phyloP scores from a whole-genome alignment of 192 early-diverging fungal genomes.

The Coemansia sp. region DNA sequence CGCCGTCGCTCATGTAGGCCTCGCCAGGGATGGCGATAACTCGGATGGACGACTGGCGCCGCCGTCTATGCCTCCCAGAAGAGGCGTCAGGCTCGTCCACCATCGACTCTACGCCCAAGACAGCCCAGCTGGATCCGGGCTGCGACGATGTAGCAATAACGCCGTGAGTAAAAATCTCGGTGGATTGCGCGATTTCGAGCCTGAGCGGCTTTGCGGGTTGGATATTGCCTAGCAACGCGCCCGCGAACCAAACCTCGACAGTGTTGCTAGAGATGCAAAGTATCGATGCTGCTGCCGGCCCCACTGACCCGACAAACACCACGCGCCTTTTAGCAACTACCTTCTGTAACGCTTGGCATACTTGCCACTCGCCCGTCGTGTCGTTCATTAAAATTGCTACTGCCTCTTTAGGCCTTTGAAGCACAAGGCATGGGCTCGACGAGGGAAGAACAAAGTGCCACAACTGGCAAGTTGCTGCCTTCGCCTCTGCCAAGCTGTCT shows the following conservation, averaged over 20 bases:
- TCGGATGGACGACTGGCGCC: slow-evolving; percentile 1
- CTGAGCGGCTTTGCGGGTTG: background rate
- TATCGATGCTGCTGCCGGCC: background rate
- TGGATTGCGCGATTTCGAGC: background rate
- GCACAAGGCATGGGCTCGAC: background rate
- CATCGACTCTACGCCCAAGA: background rate
- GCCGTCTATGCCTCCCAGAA: background rate
- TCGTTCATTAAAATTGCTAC: slow-evolving; percentile 1
- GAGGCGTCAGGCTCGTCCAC: background rate
- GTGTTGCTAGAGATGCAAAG: slow-evolving; percentile 17
- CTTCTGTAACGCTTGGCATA: slow-evolving; percentile 2
- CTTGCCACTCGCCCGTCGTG: slow-evolving; percentile 18
- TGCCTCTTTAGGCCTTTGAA: background rate
- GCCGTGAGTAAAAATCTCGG: slow-evolving; percentile 31
- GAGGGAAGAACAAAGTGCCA: slow-evolving; percentile 21
- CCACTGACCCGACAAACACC: slow-evolving; percentile 8
- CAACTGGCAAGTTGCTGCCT: slow-evolving; percentile 1
- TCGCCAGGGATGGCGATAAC: background rate
- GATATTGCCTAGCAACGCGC: background rate
- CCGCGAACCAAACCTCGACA: background rate
- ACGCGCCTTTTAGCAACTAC: slow-evolving; percentile 1
- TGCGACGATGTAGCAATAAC: slow-evolving; percentile 8
- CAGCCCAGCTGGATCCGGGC: background rate
- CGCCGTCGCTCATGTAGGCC: background rate
- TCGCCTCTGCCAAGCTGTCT: background rate